These are phyloP conservation scores for Fragaria vesca DNA, from an alignment of 306 rosid species.

Conservation along the genomic window DNA sequence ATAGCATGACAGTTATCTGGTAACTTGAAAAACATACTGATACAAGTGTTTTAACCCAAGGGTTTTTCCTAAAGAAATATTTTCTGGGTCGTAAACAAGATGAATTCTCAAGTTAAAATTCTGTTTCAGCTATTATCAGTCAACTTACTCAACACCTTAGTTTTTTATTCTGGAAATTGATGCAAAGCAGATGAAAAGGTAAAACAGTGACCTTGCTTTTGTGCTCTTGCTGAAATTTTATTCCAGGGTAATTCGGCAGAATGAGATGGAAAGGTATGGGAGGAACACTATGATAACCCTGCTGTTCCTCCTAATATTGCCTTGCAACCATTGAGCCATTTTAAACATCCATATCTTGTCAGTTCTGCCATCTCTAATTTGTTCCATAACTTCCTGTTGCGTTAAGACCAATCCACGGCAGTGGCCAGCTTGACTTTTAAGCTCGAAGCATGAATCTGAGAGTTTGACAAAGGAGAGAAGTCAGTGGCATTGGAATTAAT, in stretches of 20 bases:
- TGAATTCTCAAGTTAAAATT: not conserved
- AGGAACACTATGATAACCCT: not conserved
- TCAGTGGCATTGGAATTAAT: not conserved
- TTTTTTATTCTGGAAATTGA: not conserved
- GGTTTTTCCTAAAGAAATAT: not conserved
- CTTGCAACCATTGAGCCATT: not conserved
- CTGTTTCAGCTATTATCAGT: not conserved
- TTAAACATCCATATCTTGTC: not conserved
- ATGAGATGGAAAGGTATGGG: not conserved
- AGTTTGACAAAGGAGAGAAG: not conserved
- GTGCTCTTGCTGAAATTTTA: not conserved
- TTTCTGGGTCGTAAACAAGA: not conserved
- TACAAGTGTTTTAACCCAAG: not conserved
- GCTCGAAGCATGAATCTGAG: not conserved
- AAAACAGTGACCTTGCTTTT: not conserved
- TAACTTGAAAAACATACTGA: not conserved
- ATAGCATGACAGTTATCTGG: not conserved
- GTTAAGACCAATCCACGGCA: not conserved
- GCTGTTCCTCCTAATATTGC: not conserved
- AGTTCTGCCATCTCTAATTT: not conserved
- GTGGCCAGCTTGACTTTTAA: not conserved
- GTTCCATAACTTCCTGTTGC: not conserved
- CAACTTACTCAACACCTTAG: not conserved
- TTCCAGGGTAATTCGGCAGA: not conserved
- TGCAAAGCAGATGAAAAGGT: not conserved